Evolutionary conservation across 2,329 filamentous ascomycete species (phyloP), one percentile per base, ranked within the genome.

Genomic region (Calonectria pseudoreteaudii): DNA sequence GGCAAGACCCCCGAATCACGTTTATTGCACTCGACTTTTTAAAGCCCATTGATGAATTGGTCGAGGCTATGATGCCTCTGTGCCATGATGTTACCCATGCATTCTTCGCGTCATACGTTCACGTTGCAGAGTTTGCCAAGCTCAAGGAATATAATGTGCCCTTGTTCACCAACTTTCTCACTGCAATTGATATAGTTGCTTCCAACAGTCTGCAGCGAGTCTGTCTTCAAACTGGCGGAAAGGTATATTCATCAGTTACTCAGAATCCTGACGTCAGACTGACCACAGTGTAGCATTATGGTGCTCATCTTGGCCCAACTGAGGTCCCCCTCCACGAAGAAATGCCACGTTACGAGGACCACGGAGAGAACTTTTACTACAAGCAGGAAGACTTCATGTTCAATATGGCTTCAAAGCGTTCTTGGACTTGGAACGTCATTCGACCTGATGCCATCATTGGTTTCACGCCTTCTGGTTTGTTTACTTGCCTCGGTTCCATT

Each of bases 361-460:
- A 60, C 11, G 56, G 56, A 10, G 56, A 60, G 34, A 60, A 60
- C 56, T 60, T 60, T 60, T 60, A 60, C 34, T 60, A 60, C 14
- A 60, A 28, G 7, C 56, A 60, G 11, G 56, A 60, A 41, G 56
- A 60, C 56, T 60, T 60, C 10, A 60, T 60, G 56, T 60, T 60
- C 8, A n/a, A 60, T 16, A 34, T 60, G 3, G n/a, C 56, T 16
- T 23, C n/a, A 4, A 60, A 60, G 7, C 56, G 56, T 2, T 23
- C 34, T 41, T 60, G 56, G 56, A 60, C 56, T 5, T 60, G 56
- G 56, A 60, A 60, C 28, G 14, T 60, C 1, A 28, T 60, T 23
- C 16, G 56, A 14, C 56, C 56, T 11, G 56, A 60, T 28, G 56
- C 56, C n/a, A 60, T 60, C 10, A 60, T 60, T 38, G 56, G 56